Evolutionary conservation across 495 filamentous ascomycete species (phyloP).

Genomic region (Chaetomium cochliodes): DNA sequence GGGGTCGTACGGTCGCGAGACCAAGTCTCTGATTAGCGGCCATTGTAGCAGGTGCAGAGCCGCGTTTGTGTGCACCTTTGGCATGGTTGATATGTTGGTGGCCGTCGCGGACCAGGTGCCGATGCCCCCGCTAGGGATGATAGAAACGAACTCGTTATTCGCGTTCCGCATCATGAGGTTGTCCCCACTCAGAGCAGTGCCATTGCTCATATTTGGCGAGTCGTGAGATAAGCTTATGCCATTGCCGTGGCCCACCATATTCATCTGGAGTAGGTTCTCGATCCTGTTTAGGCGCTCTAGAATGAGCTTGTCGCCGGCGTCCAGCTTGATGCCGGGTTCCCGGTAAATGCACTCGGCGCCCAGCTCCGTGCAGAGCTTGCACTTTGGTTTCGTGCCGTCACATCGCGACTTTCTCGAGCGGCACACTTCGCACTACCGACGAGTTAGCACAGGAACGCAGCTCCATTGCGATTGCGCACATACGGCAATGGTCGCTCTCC

Average conservation of each 20-base stretch:
- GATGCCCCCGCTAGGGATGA: slow-evolving; percentile 63
- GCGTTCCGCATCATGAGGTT: slow-evolving; percentile 53
- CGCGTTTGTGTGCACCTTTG: slow-evolving; percentile 76
- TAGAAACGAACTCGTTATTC: slow-evolving; percentile 50
- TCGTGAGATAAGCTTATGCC: slow-evolving; percentile 48
- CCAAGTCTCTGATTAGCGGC: slow-evolving; percentile 74
- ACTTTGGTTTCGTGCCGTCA: slow-evolving; percentile 80
- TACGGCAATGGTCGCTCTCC: slow-evolving; percentile 72
- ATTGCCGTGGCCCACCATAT: slow-evolving; percentile 49
- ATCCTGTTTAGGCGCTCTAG: slow-evolving; percentile 73
- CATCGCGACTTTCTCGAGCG: slow-evolving; percentile 80
- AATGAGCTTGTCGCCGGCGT: slow-evolving; percentile 82
- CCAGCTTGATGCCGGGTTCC: slow-evolving; percentile 83
- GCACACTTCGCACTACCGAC: slow-evolving; percentile 73
- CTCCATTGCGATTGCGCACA: slow-evolving; percentile 32
- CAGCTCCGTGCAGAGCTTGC: slow-evolving; percentile 76
- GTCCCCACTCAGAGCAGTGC: slow-evolving; percentile 64
- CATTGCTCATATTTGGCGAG: slow-evolving; percentile 70
- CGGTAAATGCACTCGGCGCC: slow-evolving; percentile 81
- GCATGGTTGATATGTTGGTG: slow-evolving; percentile 75
- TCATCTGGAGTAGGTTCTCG: slow-evolving; percentile 72
- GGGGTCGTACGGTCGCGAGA: slow-evolving; percentile 72
- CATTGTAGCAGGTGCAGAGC: slow-evolving; percentile 75
- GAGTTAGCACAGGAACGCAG: slow-evolving; percentile 29
- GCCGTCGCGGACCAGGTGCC: slow-evolving; percentile 66